Conservation (phyloP, 108 stramenopile genomes). For the Skeletonema potamos region DNA sequence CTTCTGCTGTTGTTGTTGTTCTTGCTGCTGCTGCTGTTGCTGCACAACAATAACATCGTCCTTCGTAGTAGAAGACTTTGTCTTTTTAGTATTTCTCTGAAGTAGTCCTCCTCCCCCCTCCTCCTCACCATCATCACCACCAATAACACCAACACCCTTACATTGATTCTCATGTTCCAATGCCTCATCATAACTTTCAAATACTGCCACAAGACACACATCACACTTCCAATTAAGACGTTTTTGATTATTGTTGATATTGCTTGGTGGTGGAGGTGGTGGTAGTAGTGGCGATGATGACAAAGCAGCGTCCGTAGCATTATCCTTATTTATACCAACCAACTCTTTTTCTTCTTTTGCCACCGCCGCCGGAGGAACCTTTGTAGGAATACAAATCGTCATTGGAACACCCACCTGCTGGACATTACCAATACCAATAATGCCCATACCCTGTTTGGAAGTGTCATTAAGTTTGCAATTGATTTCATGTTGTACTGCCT, state of each 20-base stretch:
- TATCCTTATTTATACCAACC: no score
- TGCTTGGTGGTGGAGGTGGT: neutral
- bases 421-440: neutral
- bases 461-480: neutral
- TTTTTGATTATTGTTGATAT: neutral
- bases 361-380: no score
- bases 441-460: no score
- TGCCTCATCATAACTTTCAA: slow-evolving; percentile 19
- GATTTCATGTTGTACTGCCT: neutral
- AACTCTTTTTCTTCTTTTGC: no score
- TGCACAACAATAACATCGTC: no score
- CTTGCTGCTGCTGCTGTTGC: neutral
- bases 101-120: neutral
- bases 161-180: slow-evolving; percentile 21
- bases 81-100: no score
- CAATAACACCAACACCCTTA: neutral
- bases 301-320: neutral
- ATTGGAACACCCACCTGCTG: neutral
- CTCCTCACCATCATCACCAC: neutral
- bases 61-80: no score
- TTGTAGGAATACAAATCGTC: neutral
- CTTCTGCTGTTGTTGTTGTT: neutral
- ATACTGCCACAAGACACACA: neutral
- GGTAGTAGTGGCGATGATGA: no score
- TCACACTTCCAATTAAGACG: slow-evolving; percentile 4